phyloP scores from a whole-genome alignment of 305 asterid species.

The Solanum hybrid region DNA sequence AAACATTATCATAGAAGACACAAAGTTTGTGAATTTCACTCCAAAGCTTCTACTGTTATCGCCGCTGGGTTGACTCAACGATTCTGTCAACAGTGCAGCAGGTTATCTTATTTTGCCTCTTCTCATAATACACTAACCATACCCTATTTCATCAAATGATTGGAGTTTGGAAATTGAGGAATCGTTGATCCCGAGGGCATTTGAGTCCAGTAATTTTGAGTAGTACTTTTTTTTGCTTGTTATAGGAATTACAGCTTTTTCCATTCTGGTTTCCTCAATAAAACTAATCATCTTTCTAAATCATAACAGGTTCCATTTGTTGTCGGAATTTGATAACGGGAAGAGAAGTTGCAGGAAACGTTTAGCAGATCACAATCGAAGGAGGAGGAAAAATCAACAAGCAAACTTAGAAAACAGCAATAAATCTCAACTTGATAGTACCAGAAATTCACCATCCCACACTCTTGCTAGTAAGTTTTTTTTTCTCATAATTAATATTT shows the following conservation, averaged over 20 bases:
- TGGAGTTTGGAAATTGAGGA: constrained; percentile 7
- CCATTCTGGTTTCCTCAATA: constrained; percentile 1
- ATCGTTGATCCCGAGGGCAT: constrained; percentile 75
- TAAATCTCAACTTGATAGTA: constrained; percentile 34
- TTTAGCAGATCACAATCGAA: constrained; percentile 92
- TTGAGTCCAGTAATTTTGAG: constrained; percentile 31
- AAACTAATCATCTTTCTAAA: not conserved
- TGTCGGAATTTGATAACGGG: constrained; percentile 88
- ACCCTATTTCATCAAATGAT: constrained; percentile 24
- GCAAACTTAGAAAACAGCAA: constrained; percentile 35
- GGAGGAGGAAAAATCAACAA: constrained; percentile 91
- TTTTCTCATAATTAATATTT: not conserved
- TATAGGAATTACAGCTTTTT: constrained; percentile 26
- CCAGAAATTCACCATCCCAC: constrained; percentile 45
- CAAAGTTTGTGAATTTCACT: constrained; percentile 97
- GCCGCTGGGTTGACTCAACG: constrained; percentile 94
- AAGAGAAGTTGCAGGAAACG: constrained; percentile 96
- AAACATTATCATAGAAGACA: constrained; percentile 99
- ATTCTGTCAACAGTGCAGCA: constrained; percentile 99
- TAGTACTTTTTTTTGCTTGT: constrained; percentile 27
- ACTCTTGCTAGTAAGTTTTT: constrained; percentile 30
- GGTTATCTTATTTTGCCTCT: constrained; percentile 23
- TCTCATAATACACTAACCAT: not conserved
- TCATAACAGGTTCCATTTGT: constrained; percentile 72
- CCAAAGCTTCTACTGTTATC: constrained; percentile 85